Evolutionary conservation across 129 eudicot species (phyloP).

Genomic region (Helichrysum umbraculigerum): DNA sequence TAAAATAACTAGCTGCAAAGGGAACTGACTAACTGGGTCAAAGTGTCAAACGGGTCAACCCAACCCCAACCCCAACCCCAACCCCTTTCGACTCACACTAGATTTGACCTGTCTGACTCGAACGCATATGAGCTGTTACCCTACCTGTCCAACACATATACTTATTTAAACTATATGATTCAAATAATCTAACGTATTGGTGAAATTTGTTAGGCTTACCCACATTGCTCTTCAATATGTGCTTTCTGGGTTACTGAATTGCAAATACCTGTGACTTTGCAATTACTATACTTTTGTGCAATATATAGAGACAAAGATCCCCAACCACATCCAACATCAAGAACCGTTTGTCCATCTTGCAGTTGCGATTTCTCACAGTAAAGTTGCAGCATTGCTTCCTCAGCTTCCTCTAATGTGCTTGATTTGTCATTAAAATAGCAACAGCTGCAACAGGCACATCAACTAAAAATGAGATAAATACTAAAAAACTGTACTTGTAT

Average conservation of each 20-base stretch:
- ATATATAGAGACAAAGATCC: constrained; percentile 79
- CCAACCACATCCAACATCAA: constrained; percentile 99
- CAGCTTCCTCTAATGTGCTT: constrained; percentile 92
- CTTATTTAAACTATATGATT: background rate
- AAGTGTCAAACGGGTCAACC: background rate
- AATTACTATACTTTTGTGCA: constrained; percentile 72
- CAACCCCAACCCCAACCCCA: too few species aligned
- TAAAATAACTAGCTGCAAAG: background rate
- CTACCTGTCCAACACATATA: too few species aligned
- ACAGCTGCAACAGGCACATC: constrained; percentile 60
- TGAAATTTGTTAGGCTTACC: constrained; percentile 39
- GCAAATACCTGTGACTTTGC: constrained; percentile 90
- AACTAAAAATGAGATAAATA: background rate
- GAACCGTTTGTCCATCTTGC: constrained; percentile 89
- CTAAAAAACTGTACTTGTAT: background rate
- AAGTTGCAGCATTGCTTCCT: constrained; percentile 78
- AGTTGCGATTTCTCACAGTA: constrained; percentile 85
- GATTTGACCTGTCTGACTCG: too few species aligned
- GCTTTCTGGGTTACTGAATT: constrained; percentile 90
- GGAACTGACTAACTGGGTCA: background rate
- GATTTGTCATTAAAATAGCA: constrained; percentile 69
- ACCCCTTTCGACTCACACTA: too few species aligned
- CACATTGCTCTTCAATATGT: constrained; percentile 74
- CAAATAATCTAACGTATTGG: background rate
- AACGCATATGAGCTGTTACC: too few species aligned